These are phyloP conservation scores for Cicer chorassanicum DNA, from an alignment of 306 rosid species.

Conservation along the genomic window DNA sequence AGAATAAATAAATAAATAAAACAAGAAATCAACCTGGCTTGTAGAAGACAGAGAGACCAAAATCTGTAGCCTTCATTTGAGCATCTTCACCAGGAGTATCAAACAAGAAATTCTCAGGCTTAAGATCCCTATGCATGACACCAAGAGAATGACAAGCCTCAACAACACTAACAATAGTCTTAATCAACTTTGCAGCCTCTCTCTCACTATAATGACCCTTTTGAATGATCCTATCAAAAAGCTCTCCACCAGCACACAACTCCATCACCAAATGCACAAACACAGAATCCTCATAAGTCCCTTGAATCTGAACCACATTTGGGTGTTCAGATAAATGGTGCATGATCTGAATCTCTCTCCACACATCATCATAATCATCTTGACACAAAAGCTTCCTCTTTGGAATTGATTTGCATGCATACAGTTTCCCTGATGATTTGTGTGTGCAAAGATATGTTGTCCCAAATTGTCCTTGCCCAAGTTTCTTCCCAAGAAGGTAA, in stretches of 20 bases:
- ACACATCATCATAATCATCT: constrained; percentile 85
- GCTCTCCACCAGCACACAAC: constrained; percentile 87
- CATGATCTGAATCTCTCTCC: constrained; percentile 98
- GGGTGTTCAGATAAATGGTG: constrained; percentile 82
- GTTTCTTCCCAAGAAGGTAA: constrained; percentile 80
- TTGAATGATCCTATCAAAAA: constrained; percentile 79
- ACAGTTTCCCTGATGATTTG: constrained; percentile 56
- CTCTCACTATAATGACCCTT: constrained; percentile 90
- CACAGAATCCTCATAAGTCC: constrained; percentile 82
- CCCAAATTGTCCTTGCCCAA: constrained; percentile 86
- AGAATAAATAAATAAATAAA: neutral
- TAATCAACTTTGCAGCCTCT: constrained; percentile 79
- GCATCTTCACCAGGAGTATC: constrained; percentile 77
- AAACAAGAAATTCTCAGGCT: constrained; percentile 93
- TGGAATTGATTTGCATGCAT: constrained; percentile 91
- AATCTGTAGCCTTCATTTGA: constrained; percentile 80
- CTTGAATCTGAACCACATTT: constrained; percentile 73
- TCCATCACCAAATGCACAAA: constrained; percentile 92
- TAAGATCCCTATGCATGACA: constrained; percentile 95
- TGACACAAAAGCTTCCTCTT: constrained; percentile 75
- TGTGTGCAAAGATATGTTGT: constrained; percentile 75
- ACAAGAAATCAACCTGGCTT: constrained; percentile 68
- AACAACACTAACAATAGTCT: constrained; percentile 82
- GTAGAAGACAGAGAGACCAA: constrained; percentile 81
- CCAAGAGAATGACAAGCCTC: constrained; percentile 90